These are phyloP conservation scores for Seiridium cupressi DNA, from an alignment of 2,329 filamentous ascomycete species.

Conservation along the genomic window DNA sequence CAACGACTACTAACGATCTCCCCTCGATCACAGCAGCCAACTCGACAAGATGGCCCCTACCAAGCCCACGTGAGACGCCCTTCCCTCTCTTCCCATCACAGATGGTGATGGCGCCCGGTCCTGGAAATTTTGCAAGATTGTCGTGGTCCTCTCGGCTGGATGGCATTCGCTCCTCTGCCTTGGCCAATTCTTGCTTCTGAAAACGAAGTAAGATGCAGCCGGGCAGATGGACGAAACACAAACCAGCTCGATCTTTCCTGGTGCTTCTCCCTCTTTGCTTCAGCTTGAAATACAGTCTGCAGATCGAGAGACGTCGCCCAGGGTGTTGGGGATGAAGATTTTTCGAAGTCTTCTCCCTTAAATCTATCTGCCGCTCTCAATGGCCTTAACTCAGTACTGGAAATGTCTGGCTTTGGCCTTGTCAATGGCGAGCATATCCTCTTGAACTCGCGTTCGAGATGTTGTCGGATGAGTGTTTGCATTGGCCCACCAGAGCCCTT, in stretches of 20 bases:
- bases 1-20: constrained; percentile 11
- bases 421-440: constrained; percentile 43
- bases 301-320: constrained; percentile 57
- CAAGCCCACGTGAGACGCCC: constrained; percentile 39
- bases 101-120: constrained; percentile 40
- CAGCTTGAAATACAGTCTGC: constrained; percentile 46
- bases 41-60: constrained; percentile 34
- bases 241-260: constrained; percentile 80
- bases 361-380: constrained; percentile 66
- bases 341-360: constrained; percentile 63
- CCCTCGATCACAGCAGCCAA: constrained; percentile 12
- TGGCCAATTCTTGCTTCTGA: constrained; percentile 34
- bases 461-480: constrained; percentile 72
- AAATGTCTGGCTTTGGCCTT: constrained; percentile 23
- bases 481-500: constrained; percentile 2
- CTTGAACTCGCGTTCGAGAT: constrained; percentile 52
- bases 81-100: constrained; percentile 50
- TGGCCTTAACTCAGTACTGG: constrained; percentile 18
- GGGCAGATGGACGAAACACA: constrained; percentile 31
- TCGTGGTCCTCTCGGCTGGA: constrained; percentile 82
- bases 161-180: constrained; percentile 17
- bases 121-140: constrained; percentile 64
- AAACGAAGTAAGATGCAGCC: constrained; percentile 12
- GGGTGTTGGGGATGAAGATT: constrained; percentile 79
- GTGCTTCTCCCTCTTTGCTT: constrained; percentile 54